These are phyloP conservation scores for Seiridium cupressi DNA, from an alignment of 2,329 filamentous ascomycete genomes.

Conservation along the genomic window DNA sequence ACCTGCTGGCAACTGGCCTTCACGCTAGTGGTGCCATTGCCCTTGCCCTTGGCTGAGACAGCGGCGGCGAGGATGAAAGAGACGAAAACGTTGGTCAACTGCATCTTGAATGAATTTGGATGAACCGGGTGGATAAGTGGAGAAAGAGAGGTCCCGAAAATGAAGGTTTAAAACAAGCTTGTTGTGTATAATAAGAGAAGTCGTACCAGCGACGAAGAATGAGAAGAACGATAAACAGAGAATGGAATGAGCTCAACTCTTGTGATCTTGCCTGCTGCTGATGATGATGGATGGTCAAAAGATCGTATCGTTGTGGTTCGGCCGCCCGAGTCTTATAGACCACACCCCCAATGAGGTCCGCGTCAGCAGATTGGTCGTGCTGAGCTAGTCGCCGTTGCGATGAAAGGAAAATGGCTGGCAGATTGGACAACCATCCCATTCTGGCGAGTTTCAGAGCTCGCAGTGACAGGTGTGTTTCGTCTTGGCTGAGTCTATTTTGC, in stretches of 20 bases:
- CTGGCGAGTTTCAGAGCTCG: constrained; percentile 4
- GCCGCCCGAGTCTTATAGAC: not conserved
- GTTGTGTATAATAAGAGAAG: constrained; percentile 3
- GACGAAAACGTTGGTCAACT: constrained; percentile 13
- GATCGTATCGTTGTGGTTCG: not conserved
- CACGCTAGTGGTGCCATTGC: constrained; percentile 24
- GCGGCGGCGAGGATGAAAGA: constrained; percentile 12
- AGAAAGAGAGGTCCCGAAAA: not conserved
- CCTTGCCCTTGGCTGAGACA: constrained; percentile 24
- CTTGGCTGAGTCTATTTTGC: constrained; percentile 5
- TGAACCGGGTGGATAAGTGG: not conserved
- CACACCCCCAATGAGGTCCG: not conserved
- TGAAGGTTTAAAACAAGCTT: constrained; percentile 2
- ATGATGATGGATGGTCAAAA: constrained; percentile 6
- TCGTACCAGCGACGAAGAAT: constrained; percentile 14
- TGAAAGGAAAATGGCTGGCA: not conserved
- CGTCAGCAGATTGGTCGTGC: not conserved
- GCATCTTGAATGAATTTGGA: constrained; percentile 10
- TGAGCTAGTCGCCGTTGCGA: not conserved
- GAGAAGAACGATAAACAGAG: constrained; percentile 4
- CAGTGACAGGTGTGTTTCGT: constrained; percentile 3
- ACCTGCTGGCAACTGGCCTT: constrained; percentile 32
- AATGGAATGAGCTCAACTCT: constrained; percentile 8
- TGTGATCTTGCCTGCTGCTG: not conserved
- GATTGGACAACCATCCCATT: not conserved